Evolutionary conservation across 148 eudicot genomes (phyloP), one percentile per base, ranked within the genome.

Genomic region (Rhododendron williamsianum): DNA sequence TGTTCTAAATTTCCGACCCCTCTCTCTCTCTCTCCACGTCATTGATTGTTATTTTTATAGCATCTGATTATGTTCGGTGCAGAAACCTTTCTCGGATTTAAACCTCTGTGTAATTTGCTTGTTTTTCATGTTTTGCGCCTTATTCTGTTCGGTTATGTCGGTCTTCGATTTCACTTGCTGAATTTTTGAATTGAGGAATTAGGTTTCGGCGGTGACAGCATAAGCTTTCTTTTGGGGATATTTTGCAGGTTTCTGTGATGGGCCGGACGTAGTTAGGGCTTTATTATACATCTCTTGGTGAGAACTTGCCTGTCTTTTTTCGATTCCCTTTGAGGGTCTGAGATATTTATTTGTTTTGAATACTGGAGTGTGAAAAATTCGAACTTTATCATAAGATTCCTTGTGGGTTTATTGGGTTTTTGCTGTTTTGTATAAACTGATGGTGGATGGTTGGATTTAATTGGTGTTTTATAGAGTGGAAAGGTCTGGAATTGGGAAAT

Each of bases 211-310:
- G 23, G 25, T 58, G 52, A 41, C 33, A 46, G 33, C 63, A 43
- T 87, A 81, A 54, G 86, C 86, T 81, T 80, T 87, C 63, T 74
- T 18, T 65, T 25, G 33, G 25, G 25, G 11, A 41, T n/a, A 65
- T 65, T 25, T 65, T 65, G 25, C 16, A 69, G 74, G 18, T 27
- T 72, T 72, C 76, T 72, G 43, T 33, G 48, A 2, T 73, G 78
- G 78, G 78, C 6, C 78, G 46, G 78, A 73, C 78, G n/a, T 74
- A 36, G 19, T 74, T 74, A 74, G 25, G 78, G 25, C 43, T 76
- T 74, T 74, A 38, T 21, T 56, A 81, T 56, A 21, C 4, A 33
- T 21, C 23, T 52, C 27, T 18, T 54, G 30, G 69, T 56, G 48
- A 65, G 48, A 82, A 41, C 9, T 48, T 51, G 15, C 6, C 27